These are phyloP conservation scores for Colletotrichum tamarilloi DNA, from an alignment of 2,329 filamentous ascomycete species.

Conservation along the genomic window DNA sequence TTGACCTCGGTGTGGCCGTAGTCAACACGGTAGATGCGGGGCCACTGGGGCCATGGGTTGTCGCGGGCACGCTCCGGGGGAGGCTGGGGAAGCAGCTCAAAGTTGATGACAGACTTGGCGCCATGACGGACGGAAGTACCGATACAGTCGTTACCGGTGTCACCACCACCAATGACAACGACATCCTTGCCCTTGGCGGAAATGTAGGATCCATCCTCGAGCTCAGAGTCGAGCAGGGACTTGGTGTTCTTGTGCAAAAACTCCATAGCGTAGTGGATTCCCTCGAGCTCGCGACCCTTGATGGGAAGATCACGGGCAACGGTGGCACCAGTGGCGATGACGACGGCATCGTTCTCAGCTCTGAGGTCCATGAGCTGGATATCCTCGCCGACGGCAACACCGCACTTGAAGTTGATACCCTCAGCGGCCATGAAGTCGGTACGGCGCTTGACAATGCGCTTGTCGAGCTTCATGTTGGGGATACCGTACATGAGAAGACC, in stretches of 20 bases:
- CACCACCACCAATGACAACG: conserved; percentile 95
- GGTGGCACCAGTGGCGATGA: conserved; percentile 92
- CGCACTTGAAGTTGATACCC: conserved; percentile 84
- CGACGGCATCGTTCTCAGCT: conserved; percentile 80
- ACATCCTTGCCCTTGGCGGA: conserved; percentile 96
- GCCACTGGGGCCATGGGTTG: conserved; percentile 99
- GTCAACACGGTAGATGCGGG: conserved; percentile 97
- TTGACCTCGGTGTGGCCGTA: conserved; percentile 97
- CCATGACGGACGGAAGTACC: conserved; percentile 96
- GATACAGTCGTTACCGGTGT: conserved; percentile 98
- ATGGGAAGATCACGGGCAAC: conserved; percentile 94
- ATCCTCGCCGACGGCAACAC: conserved; percentile 81
- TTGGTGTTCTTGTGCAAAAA: conserved; percentile 98
- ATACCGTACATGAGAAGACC: conserved; percentile 98
- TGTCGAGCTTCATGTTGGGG: conserved; percentile 99
- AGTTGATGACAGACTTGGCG: conserved; percentile 96
- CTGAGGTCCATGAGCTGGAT: conserved; percentile 77
- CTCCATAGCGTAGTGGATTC: conserved; percentile 97
- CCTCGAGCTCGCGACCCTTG: conserved; percentile 86
- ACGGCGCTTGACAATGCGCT: conserved; percentile 94
- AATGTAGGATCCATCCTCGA: conserved; percentile 87
- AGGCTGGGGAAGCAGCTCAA: conserved; percentile 93
- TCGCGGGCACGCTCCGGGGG: conserved; percentile 89
- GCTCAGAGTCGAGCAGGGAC: conserved; percentile 91
- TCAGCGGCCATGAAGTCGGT: conserved; percentile 95